phyloP scores from a whole-genome alignment of 2,329 filamentous ascomycete species.

The Laburnicola sp. region DNA sequence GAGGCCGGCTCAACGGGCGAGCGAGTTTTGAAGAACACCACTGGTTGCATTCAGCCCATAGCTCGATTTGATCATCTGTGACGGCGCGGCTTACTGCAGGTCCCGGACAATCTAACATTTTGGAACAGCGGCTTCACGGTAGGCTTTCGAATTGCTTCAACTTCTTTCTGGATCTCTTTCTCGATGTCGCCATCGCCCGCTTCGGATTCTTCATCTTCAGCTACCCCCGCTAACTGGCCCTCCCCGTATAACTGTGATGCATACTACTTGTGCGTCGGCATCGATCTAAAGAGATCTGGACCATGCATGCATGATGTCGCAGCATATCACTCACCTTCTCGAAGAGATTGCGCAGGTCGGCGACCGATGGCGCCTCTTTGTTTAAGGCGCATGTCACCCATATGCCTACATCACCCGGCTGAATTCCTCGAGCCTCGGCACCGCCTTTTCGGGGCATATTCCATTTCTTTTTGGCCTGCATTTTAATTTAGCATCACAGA shows the following conservation, averaged over 20 bases:
- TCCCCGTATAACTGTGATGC: conserved; percentile 59
- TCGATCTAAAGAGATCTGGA: conserved; percentile 6
- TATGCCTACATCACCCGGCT: conserved; percentile 71
- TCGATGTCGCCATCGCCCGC: conserved; percentile 64
- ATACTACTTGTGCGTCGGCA: conserved; percentile 61
- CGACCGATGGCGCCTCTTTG: conserved; percentile 69
- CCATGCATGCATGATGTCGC: neutral
- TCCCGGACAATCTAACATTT: conserved; percentile 58
- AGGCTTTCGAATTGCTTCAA: conserved; percentile 64
- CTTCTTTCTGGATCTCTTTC: conserved; percentile 69
- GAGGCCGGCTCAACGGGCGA: conserved; percentile 62
- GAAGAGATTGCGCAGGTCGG: conserved; percentile 68
- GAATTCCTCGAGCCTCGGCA: conserved; percentile 50
- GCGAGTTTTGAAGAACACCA: conserved; percentile 62
- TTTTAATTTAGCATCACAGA: conserved; percentile 20
- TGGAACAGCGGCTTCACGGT: conserved; percentile 55
- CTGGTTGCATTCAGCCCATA: conserved; percentile 40
- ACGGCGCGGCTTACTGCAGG: conserved; percentile 52
- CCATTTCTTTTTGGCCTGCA: conserved; percentile 51
- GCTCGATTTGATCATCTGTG: neutral
- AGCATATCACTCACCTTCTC: conserved; percentile 58
- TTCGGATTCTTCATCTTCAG: conserved; percentile 44
- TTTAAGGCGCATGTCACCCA: conserved; percentile 77
- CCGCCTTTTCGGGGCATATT: conserved; percentile 43
- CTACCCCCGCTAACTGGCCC: conserved; percentile 43